These are phyloP conservation scores for Magnusiomyces suaveolens DNA, from an alignment of 1,139 yeast species.

Conservation along the genomic window DNA sequence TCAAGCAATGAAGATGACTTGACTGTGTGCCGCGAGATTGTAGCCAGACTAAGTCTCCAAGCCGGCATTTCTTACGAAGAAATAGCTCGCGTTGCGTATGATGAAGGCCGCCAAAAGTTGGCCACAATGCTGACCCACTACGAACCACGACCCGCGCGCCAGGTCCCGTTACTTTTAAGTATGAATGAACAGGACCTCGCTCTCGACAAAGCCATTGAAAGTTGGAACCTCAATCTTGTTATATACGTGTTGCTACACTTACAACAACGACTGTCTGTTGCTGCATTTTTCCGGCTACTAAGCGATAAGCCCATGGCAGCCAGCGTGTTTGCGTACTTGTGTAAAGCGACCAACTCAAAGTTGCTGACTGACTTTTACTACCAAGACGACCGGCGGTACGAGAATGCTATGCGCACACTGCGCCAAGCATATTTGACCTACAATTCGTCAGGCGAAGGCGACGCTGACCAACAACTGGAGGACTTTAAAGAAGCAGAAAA, in stretches of 20 bases:
- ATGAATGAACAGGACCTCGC: slow-evolving; percentile 72
- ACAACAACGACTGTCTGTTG: slow-evolving; percentile 39
- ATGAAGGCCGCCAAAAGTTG: slow-evolving; percentile 68
- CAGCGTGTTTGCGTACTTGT: slow-evolving; percentile 37
- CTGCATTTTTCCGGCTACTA: slow-evolving; percentile 48
- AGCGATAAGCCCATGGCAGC: slow-evolving; percentile 39
- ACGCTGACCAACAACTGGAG: slow-evolving; percentile 18
- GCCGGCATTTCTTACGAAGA: slow-evolving; percentile 47
- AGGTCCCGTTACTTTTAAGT: slow-evolving; percentile 53
- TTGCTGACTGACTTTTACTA: slow-evolving; percentile 45
- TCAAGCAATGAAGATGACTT: slow-evolving; percentile 50
- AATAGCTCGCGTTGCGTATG: slow-evolving; percentile 62
- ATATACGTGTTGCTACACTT: slow-evolving; percentile 50
- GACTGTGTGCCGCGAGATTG: slow-evolving; percentile 44
- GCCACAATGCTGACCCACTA: slow-evolving; percentile 56
- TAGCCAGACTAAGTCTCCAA: slow-evolving; percentile 36
- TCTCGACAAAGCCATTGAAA: slow-evolving; percentile 55
- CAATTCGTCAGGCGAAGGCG: slow-evolving; percentile 5
- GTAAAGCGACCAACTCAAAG: slow-evolving; percentile 26
- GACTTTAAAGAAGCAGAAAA: slow-evolving; percentile 24
- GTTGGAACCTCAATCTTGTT: slow-evolving; percentile 57
- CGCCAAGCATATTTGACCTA: slow-evolving; percentile 20
- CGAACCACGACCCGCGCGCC: slow-evolving; percentile 58
- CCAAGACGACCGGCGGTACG: slow-evolving; percentile 48
- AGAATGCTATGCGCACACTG: slow-evolving; percentile 37